Percentiles rank a stretch among this genome's conserved stretches.
Evolutionary conservation across 768 basidiomycete species (phyloP).

Genomic region (Clavulina sp.): DNA sequence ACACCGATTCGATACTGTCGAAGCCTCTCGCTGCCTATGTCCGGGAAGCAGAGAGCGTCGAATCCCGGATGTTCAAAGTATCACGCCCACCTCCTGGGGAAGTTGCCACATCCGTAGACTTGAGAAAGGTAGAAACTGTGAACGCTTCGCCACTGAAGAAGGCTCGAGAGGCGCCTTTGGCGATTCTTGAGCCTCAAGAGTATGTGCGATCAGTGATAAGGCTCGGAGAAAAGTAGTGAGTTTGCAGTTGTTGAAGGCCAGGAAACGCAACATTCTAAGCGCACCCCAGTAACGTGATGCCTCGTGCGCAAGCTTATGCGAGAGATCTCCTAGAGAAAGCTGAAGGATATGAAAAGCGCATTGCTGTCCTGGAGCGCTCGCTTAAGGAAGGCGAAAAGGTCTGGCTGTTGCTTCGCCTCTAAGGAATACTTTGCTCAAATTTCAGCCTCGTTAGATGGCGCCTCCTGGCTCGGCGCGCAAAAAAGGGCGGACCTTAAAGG

Average conservation of each 20-base stretch:
- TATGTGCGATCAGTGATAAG: constrained; percentile 7
- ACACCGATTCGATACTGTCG: neutral
- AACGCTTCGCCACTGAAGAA: constrained; percentile 9
- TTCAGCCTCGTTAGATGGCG: neutral
- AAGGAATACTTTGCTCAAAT: neutral
- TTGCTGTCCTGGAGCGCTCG: neutral
- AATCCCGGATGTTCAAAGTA: neutral
- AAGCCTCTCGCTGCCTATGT: neutral
- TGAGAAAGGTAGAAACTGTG: constrained; percentile 8
- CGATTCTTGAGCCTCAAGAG: constrained; percentile 6
- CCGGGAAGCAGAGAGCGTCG: neutral
- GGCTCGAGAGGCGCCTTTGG: constrained; percentile 5
- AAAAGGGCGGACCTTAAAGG: constrained; percentile 5
- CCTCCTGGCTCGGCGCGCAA: constrained; percentile 1
- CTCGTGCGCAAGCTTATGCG: constrained; percentile 4
- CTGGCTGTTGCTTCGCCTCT: neutral
- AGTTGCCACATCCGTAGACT: neutral
- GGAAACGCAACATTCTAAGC: neutral
- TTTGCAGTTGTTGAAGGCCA: neutral
- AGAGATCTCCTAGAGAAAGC: constrained; percentile 4
- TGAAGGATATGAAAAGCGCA: neutral
- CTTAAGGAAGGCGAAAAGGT: neutral
- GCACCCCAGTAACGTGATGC: constrained; percentile 6
- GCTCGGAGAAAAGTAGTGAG: constrained; percentile 10
- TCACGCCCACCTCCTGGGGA: neutral